Base-by-base conservation (phyloP, 345 rosid species). In the Eucalyptus tenuipes region DNA sequence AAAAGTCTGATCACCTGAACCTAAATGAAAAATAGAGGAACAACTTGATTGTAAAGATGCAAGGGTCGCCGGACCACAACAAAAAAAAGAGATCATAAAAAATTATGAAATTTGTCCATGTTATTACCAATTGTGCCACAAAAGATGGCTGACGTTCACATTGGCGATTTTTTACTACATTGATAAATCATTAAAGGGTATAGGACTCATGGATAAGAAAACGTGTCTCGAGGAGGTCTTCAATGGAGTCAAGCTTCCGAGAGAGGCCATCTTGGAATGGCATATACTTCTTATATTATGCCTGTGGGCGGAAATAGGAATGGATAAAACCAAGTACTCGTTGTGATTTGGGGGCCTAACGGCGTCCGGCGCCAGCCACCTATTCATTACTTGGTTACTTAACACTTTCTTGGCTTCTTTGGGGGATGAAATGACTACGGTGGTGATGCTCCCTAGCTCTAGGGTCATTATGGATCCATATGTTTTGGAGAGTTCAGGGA, bases 101-200 rank as follows among this genome's bases (percentile, higher is more conserved):
- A 27, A 0, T 4, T 11, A 12, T 12, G 15, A 59, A 59, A 27
- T 10, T 27, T 59, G 15, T 59, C 16, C 0, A 59, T 29, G 31
- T 59, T 27, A 59, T 59, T 0, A 59, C 66, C 16, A 27, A 27
- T 4, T 27, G 2, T 27, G 2, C 4, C 66, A 27, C 0, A 0
- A 11, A 59, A 12, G 4, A 59, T 6, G 15, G 31, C 2, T 0
- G 7, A 3, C 4, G 0, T 59, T 25, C 6, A 1, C 13, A 3
- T 57, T 0, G 20, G 64, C 0, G 16, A 25, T 1, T 59, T n/a
- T 29, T 13, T 8, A 59, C 7, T 59, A 27, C 3, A 57, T 57
- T 25, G 2, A 25, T 1, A 57, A 57, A 57, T 57, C 15, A 13
- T 59, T 4, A 59, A 59, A 59, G 1, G 4, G 16, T 59, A 5